These are phyloP conservation scores for Aspergillus sp. DNA, from an alignment of 2,329 filamentous ascomycete species.

Conservation along the genomic window DNA sequence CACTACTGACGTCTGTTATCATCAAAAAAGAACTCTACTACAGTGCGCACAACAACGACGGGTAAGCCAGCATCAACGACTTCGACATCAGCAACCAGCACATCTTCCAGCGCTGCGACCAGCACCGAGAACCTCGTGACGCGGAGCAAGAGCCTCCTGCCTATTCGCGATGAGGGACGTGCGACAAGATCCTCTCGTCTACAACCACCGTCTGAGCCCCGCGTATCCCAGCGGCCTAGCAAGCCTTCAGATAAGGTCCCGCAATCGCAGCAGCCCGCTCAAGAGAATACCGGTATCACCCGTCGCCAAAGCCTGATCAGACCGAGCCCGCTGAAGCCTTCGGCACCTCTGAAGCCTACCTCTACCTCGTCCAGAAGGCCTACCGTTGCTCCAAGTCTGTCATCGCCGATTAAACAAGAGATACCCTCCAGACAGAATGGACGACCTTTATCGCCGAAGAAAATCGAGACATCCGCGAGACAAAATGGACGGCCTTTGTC, in stretches of 20 bases:
- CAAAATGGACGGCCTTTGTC: constrained; percentile 23
- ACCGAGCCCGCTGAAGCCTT: constrained; percentile 26
- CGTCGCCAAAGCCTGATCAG: constrained; percentile 36
- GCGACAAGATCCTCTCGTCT: constrained; percentile 18
- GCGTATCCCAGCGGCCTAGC: constrained; percentile 20
- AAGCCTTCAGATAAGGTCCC: constrained; percentile 16
- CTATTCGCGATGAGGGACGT: constrained; percentile 23
- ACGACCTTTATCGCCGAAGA: constrained; percentile 25
- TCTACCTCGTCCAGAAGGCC: constrained; percentile 21
- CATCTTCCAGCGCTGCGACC: constrained; percentile 11
- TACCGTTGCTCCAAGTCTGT: constrained; percentile 19
- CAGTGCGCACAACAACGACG: constrained; percentile 25
- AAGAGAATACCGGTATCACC: constrained; percentile 11
- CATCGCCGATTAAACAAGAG: constrained; percentile 25
- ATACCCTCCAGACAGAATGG: constrained; percentile 12
- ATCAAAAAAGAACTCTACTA: constrained; percentile 23
- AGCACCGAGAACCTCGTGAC: constrained; percentile 22
- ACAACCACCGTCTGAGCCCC: constrained; percentile 22
- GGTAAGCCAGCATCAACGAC: constrained; percentile 17
- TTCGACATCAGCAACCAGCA: constrained; percentile 10
- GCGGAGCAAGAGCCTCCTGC: constrained; percentile 34
- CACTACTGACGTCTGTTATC: constrained; percentile 20
- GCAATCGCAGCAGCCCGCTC: constrained; percentile 14
- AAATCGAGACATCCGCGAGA: constrained; percentile 9
- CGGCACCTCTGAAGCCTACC: constrained; percentile 18